Percentiles rank a stretch among this genome's conserved stretches.
Evolutionary conservation across 1,139 yeast genomes (phyloP).

Genomic region (Scheffersomyces parashehatae): DNA sequence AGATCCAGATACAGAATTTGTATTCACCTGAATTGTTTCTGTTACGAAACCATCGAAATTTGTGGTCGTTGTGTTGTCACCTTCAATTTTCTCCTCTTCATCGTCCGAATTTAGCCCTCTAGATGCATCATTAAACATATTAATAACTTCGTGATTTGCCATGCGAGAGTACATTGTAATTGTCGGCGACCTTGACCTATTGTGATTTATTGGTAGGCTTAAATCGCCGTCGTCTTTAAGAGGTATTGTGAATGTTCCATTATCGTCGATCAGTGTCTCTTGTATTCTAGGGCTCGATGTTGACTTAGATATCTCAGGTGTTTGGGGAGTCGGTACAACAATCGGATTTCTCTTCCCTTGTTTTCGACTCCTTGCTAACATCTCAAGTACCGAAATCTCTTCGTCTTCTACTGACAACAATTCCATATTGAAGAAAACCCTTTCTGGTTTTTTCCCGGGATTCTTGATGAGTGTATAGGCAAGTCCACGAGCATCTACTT

Average conservation of each 20-base stretch:
- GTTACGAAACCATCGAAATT: conserved; percentile 55
- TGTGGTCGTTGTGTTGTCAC: conserved; percentile 31
- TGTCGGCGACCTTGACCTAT: conserved; percentile 63
- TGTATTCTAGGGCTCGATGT: background rate
- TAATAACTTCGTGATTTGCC: conserved; percentile 73
- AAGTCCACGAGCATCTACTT: conserved; percentile 42
- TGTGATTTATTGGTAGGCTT: conserved; percentile 8
- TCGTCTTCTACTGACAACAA: conserved; percentile 53
- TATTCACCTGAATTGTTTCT: conserved; percentile 38
- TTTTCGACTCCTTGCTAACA: background rate
- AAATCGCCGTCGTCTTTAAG: conserved; percentile 25
- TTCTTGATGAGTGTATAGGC: conserved; percentile 49
- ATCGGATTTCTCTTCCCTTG: too few relatives aligned
- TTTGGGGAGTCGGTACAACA: background rate
- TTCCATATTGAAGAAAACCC: conserved; percentile 60
- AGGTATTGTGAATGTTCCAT: conserved; percentile 35
- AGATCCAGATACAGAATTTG: conserved; percentile 9
- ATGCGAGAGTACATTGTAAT: conserved; percentile 74
- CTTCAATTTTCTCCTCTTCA: conserved; percentile 29
- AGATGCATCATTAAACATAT: conserved; percentile 73
- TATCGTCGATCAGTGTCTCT: conserved; percentile 9
- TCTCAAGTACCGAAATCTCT: conserved; percentile 53
- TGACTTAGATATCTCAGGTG: background rate
- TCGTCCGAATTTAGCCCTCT: conserved; percentile 29
- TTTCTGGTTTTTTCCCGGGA: conserved; percentile 66